Evolutionary conservation across 495 filamentous ascomycete species (phyloP), one percentile per base, ranked within the genome.

Genomic region (Trichoderma erinaceum): DNA sequence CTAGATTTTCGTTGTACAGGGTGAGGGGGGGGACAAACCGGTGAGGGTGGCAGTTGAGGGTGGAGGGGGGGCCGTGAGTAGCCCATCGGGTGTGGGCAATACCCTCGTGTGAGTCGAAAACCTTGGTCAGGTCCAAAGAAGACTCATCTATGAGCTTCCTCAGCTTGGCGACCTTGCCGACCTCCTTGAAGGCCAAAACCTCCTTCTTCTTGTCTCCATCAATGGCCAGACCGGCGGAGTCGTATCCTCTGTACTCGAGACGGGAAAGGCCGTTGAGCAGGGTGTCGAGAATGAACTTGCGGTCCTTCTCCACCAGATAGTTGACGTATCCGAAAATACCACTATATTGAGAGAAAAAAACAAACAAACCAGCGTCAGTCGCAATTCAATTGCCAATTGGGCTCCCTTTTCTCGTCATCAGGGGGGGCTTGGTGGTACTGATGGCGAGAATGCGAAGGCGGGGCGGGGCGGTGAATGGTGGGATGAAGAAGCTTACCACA

Each of bases 21-120:
- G 29, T 15, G n/a, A 66, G 43, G 41, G 66, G 41, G 66, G 15
- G 65, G 70, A 75, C 86, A 79, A 87, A 96, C 92, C 93, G 88
- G 85, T 98, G 94, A 70, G 95, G 95, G 81, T 99, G 95, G 87
- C 95, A 99, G 85, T 98, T 99, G 72, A 89, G 71, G 71, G 94
- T 90, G 66, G 93, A 97, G 32, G 95, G 95, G 66, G 90, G 89
- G 68, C 95, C 95, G 82, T 99, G 95, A 69, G 95, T 99, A 69
- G 95, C 95, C 95, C 95, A 99, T 75, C 95, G 89, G 68, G 95
- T 99, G 87, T 99, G 95, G 73, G 95, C 90, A 82, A 99, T 99
- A 76, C 94, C 95, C 77, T 91, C 92, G 80, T 98, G 95, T 66
- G 92, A 97, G 77, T 97, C 95, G 77, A 97, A 98, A 72, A 92